Evolutionary conservation across 2,329 filamentous ascomycete species (phyloP).

Genomic region (Ophiostoma perfectum): DNA sequence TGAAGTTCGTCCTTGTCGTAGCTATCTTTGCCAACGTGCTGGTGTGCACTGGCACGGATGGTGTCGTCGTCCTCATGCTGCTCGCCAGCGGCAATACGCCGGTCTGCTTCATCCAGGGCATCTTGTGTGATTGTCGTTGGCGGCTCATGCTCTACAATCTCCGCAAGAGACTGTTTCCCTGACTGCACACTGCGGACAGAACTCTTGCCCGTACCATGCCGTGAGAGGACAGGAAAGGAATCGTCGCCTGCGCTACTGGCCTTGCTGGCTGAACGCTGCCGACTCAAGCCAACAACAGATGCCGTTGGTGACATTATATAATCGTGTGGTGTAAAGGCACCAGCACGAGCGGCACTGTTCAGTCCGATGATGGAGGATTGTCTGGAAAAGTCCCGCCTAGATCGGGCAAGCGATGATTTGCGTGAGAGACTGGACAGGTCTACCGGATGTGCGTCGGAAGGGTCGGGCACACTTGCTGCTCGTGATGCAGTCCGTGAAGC

Average conservation of each 20-base stretch:
- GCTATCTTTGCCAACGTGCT: constrained; percentile 33
- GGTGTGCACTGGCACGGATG: constrained; percentile 35
- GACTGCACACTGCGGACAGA: constrained; percentile 44
- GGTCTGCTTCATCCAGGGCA: constrained; percentile 52
- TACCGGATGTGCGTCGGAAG: constrained; percentile 13
- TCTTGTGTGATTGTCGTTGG: constrained; percentile 46
- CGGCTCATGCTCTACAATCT: constrained; percentile 53
- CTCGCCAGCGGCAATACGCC: constrained; percentile 32
- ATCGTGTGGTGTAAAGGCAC: constrained; percentile 63
- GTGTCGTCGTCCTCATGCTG: constrained; percentile 36
- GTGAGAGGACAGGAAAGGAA: constrained; percentile 38
- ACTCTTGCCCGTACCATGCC: constrained; percentile 51
- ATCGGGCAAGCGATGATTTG: background rate
- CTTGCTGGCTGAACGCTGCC: constrained; percentile 52
- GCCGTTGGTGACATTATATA: constrained; percentile 63
- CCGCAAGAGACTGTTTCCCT: constrained; percentile 46
- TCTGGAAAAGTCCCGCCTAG: constrained; percentile 29
- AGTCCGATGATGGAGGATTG: constrained; percentile 62
- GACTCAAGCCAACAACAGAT: constrained; percentile 53
- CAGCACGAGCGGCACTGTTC: constrained; percentile 60
- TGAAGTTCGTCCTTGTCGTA: constrained; percentile 19
- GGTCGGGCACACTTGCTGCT: background rate
- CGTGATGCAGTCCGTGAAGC: constrained; percentile 21
- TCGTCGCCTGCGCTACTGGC: constrained; percentile 38
- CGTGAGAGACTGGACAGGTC: background rate